These are phyloP conservation scores for Beauveria sp. DNA, from an alignment of 2,329 filamentous ascomycete species.

Conservation along the genomic window DNA sequence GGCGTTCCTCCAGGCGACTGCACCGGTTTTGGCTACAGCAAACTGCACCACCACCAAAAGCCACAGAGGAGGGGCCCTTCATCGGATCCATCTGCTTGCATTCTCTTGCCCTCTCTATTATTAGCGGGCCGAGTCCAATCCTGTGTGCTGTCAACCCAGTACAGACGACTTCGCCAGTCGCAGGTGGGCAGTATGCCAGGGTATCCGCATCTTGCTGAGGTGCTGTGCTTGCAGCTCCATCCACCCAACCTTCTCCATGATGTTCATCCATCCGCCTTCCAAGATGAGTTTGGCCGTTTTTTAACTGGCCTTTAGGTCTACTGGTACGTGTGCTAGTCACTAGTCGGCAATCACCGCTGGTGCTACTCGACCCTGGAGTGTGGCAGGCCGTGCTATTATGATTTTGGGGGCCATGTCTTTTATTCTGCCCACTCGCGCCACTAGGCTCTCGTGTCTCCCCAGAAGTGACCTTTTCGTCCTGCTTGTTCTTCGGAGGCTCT, in stretches of 20 bases:
- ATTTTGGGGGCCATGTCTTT: not conserved
- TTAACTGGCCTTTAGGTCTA: not conserved
- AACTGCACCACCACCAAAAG: not conserved
- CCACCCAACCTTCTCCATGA: not conserved
- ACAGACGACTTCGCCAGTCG: not conserved
- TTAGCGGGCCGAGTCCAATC: conserved; percentile 4
- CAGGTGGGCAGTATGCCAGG: not conserved
- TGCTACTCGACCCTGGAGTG: not conserved
- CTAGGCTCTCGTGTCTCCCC: not conserved
- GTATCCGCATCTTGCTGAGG: not conserved
- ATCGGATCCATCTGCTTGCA: conserved; percentile 3
- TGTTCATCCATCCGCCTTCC: not conserved
- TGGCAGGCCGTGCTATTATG: not conserved
- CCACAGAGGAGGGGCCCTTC: not conserved
- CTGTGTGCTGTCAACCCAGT: not conserved
- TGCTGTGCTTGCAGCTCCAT: not conserved
- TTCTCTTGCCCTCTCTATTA: not conserved
- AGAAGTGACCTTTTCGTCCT: not conserved
- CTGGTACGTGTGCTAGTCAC: not conserved
- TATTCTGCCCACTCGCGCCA: not conserved
- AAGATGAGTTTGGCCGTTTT: not conserved
- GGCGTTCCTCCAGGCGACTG: not conserved
- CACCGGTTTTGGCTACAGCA: not conserved
- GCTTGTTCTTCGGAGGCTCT: not conserved
- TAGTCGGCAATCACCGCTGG: not conserved